phyloP scores from a whole-genome alignment of 108 stramenopile genomes.

The Discostella pseudostelligera region DNA sequence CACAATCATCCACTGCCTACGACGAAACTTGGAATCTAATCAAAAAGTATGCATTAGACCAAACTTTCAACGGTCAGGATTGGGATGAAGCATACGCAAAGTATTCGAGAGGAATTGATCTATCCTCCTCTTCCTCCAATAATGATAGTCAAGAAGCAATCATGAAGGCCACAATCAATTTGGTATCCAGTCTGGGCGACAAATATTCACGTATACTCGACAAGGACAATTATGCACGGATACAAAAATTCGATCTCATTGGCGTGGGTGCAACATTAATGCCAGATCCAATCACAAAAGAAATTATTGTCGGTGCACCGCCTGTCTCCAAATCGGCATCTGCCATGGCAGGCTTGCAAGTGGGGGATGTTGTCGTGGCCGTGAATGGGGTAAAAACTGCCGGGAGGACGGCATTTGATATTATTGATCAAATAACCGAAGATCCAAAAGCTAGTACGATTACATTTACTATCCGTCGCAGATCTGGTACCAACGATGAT shows the following conservation, averaged over 20 bases:
- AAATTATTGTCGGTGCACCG: slow-evolving; percentile 79
- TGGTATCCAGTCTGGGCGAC: slow-evolving; percentile 73
- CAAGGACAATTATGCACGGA: slow-evolving; percentile 56
- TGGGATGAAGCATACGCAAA: slow-evolving; percentile 44
- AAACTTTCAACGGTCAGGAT: slow-evolving; percentile 62
- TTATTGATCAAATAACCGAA: slow-evolving; percentile 83
- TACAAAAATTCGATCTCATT: slow-evolving; percentile 86
- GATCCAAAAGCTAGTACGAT: slow-evolving; percentile 65
- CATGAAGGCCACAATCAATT: slow-evolving; percentile 64
- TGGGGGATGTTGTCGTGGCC: slow-evolving; percentile 71
- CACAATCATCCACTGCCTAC: slow-evolving; percentile 34
- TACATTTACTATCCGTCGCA: slow-evolving; percentile 60
- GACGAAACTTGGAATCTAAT: slow-evolving; percentile 81
- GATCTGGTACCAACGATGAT: slow-evolving; percentile 15
- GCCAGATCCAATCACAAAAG: slow-evolving; percentile 54
- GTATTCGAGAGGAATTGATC: slow-evolving; percentile 22
- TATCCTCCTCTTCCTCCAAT: not conserved
- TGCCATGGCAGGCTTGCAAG: slow-evolving; percentile 60
- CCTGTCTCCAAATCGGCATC: slow-evolving; percentile 73
- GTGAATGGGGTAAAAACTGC: slow-evolving; percentile 75
- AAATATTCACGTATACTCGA: slow-evolving; percentile 78
- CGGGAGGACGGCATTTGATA: slow-evolving; percentile 82
- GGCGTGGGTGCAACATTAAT: slow-evolving; percentile 86
- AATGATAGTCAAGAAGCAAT: slow-evolving; percentile 27
- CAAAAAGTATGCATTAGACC: slow-evolving; percentile 76